These are phyloP conservation scores for Thraustotheca clavata DNA, from an alignment of 352 stramenopile species.

Conservation along the genomic window DNA sequence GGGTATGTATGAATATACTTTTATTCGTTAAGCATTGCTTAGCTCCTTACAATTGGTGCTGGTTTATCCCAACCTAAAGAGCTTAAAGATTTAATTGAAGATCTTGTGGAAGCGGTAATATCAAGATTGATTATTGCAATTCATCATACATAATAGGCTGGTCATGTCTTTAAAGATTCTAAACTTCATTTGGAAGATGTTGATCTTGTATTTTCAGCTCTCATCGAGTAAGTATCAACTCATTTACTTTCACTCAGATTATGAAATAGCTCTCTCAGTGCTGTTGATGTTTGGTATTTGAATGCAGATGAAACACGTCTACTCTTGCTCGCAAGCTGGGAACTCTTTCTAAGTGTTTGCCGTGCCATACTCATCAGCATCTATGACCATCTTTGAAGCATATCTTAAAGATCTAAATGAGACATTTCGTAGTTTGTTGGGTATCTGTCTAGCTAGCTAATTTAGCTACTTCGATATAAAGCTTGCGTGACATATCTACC, in stretches of 20 bases:
- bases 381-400: conserved; percentile 34
- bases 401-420: background rate
- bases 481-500: background rate
- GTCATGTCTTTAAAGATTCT: conserved; percentile 54
- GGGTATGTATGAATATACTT: conserved; percentile 22
- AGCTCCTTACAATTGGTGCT: conserved; percentile 61
- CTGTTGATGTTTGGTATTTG: conserved; percentile 69
- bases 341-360: conserved; percentile 60
- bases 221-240: conserved; percentile 42
- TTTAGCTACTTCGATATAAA: background rate
- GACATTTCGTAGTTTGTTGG: background rate
- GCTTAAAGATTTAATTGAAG: conserved; percentile 54
- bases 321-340: conserved; percentile 53
- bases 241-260: background rate
- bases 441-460: background rate
- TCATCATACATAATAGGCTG: conserved; percentile 24
- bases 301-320: conserved; percentile 48
- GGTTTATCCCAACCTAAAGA: conserved; percentile 69
- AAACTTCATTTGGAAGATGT: conserved; percentile 31
- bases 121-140: too few species aligned
- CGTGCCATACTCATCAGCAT: conserved; percentile 39
- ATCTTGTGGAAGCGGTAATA: conserved; percentile 44
- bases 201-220: conserved; percentile 47
- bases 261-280: conserved; percentile 33
- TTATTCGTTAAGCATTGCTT: background rate